Evolutionary conservation across 352 stramenopile genomes (phyloP).

Genomic region (Phytophthora chlamydospora): DNA sequence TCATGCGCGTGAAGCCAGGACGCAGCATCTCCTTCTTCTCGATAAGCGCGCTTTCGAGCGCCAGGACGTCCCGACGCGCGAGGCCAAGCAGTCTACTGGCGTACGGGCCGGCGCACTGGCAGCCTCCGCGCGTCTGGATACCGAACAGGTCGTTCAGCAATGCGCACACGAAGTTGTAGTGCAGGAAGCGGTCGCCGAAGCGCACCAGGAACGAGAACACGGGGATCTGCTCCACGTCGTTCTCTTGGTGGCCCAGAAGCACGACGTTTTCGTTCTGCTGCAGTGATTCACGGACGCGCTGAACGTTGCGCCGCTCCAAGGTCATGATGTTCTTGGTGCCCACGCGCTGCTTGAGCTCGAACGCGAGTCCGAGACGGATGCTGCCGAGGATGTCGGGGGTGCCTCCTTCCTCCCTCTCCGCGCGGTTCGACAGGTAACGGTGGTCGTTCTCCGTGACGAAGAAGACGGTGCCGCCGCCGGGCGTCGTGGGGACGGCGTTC

Average conservation of each 20-base stretch:
- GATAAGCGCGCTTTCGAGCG: slow-evolving; percentile 89
- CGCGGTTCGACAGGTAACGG: slow-evolving; percentile 82
- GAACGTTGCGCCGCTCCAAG: slow-evolving; percentile 53
- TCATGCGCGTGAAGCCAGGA: slow-evolving; percentile 96
- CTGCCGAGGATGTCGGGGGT: slow-evolving; percentile 96
- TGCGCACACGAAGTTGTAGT: slow-evolving; percentile 99
- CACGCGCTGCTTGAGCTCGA: slow-evolving; percentile 91
- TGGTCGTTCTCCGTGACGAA: slow-evolving; percentile 73
- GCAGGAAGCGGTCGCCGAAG: slow-evolving; percentile 91
- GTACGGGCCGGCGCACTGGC: slow-evolving; percentile 95
- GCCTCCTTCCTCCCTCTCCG: slow-evolving; percentile 94
- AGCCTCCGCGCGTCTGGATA: slow-evolving; percentile 79
- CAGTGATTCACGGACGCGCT: slow-evolving; percentile 53
- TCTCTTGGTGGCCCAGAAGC: slow-evolving; percentile 79
- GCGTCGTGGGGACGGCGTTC: slow-evolving; percentile 62
- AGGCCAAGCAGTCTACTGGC: slow-evolving; percentile 94
- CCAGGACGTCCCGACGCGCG: slow-evolving; percentile 59
- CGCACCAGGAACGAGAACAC: slow-evolving; percentile 97
- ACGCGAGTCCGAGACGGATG: slow-evolving; percentile 92
- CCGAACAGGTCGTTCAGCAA: slow-evolving; percentile 99
- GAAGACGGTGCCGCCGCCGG: slow-evolving; percentile 65
- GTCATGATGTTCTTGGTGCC: slow-evolving; percentile 59
- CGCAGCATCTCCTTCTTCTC: slow-evolving; percentile 94
- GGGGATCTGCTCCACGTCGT: slow-evolving; percentile 68
- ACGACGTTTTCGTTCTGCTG: slow-evolving; percentile 72